Conservation (phyloP, 2,329 filamentous ascomycete species). For the Aspergillus sp. region DNA sequence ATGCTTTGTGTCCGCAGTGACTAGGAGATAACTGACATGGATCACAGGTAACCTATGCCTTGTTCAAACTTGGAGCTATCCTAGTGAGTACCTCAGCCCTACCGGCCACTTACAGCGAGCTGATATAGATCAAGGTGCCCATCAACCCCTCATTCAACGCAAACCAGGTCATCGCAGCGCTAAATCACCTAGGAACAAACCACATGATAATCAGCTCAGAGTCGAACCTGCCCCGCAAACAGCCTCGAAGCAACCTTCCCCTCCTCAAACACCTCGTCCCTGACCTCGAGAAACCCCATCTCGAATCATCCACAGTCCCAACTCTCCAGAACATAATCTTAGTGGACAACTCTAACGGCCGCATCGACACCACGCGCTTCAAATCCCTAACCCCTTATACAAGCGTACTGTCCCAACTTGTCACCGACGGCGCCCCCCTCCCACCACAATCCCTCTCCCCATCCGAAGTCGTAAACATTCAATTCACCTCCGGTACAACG, state of each 20-base stretch:
- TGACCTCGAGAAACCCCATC: constrained; percentile 47
- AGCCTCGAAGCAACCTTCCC: constrained; percentile 62
- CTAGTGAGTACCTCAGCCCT: constrained; percentile 56
- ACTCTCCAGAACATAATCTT: constrained; percentile 73
- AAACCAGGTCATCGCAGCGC: constrained; percentile 74
- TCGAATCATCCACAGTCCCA: constrained; percentile 66
- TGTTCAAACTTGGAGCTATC: constrained; percentile 93
- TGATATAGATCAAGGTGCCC: constrained; percentile 62
- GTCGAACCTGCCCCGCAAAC: constrained; percentile 75
- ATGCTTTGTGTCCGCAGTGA: constrained; percentile 27
- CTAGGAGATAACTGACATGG: constrained; percentile 13
- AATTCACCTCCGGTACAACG: constrained; percentile 97
- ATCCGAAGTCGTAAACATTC: constrained; percentile 85
- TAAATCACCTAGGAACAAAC: constrained; percentile 73
- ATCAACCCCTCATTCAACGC: constrained; percentile 89
- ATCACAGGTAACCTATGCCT: constrained; percentile 70
- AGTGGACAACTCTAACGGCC: constrained; percentile 73
- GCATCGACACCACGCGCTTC: constrained; percentile 53
- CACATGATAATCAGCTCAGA: constrained; percentile 85
- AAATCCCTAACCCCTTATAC: constrained; percentile 53
- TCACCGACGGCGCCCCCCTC: constrained; percentile 48
- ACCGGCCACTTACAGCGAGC: neutral
- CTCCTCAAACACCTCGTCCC: constrained; percentile 60
- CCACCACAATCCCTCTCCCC: constrained; percentile 55
- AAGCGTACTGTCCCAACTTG: constrained; percentile 49